Evolutionary conservation across 768 basidiomycete species (phyloP).

Genomic region (Pulveroboletus sp.): DNA sequence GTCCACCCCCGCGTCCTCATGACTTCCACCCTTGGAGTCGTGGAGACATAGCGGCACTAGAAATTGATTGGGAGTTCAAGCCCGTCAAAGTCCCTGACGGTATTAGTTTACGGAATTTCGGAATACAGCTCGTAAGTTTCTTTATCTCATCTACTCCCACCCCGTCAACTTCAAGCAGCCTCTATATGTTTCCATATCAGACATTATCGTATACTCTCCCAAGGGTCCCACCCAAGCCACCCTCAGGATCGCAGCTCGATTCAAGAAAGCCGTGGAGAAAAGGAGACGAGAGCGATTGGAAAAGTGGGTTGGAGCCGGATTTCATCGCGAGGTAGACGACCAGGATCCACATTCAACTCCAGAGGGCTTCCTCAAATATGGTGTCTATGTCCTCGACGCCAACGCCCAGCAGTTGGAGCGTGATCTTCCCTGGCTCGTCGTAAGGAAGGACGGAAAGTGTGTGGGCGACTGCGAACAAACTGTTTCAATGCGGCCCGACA

Average conservation of each 20-base stretch:
- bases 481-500: neutral
- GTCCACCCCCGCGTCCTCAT: conserved; percentile 15
- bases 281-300: conserved; percentile 50
- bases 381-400: conserved; percentile 31
- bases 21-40: conserved; percentile 21
- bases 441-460: conserved; percentile 27
- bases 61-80: conserved; percentile 57
- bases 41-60: conserved; percentile 14
- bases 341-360: conserved; percentile 18
- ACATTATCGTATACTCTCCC: conserved; percentile 85
- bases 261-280: conserved; percentile 57
- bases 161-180: conserved; percentile 43
- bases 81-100: conserved; percentile 74
- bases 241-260: conserved; percentile 58
- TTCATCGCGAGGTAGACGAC: conserved; percentile 3
- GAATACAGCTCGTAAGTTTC: conserved; percentile 76
- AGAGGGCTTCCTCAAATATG: conserved; percentile 30
- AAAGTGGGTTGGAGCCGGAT: conserved; percentile 18
- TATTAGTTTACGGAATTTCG: conserved; percentile 82
- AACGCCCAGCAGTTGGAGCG: conserved; percentile 23
- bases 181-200: conserved; percentile 84
- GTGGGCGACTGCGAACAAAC: conserved; percentile 17
- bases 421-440: conserved; percentile 29
- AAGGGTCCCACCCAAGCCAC: conserved; percentile 53
- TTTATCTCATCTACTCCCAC: neutral